These are phyloP conservation scores for Arctostaphylos glauca DNA, from an alignment of 148 eudicot genomes.

Conservation along the genomic window DNA sequence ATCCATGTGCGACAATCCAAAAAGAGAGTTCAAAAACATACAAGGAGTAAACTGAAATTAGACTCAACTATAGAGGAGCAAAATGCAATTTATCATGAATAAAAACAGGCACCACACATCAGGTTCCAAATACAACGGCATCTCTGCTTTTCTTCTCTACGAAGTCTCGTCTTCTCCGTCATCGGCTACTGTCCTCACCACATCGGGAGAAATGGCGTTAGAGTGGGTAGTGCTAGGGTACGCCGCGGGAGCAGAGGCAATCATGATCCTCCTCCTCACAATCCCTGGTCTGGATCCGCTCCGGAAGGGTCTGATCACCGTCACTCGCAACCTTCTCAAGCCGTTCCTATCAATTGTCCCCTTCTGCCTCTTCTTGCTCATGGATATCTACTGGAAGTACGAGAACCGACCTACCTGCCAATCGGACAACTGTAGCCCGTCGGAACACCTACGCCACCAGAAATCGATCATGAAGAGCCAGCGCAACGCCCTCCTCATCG, in stretches of 20 bases:
- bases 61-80: too few relatives aligned
- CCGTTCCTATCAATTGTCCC: constrained; percentile 64
- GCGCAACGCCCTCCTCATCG: constrained; percentile 72
- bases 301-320: constrained; percentile 67
- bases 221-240: constrained; percentile 90
- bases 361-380: constrained; percentile 47
- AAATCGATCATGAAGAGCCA: constrained; percentile 75
- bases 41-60: too few relatives aligned
- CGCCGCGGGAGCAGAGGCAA: constrained; percentile 86
- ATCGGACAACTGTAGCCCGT: constrained; percentile 47
- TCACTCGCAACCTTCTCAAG: constrained; percentile 57
- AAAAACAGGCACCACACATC: too few relatives aligned
- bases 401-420: constrained; percentile 58
- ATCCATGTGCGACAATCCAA: too few relatives aligned
- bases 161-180: not conserved
- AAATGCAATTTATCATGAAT: too few relatives aligned
- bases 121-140: too few relatives aligned
- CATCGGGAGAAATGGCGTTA: constrained; percentile 50
- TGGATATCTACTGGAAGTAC: constrained; percentile 83
- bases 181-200: not conserved
- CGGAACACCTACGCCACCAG: constrained; percentile 88
- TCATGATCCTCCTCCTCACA: constrained; percentile 74
- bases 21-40: too few relatives aligned
- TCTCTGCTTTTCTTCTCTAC: too few relatives aligned
- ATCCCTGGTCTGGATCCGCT: constrained; percentile 67